Conservation (phyloP, 257 asterid genomes). For the Solanum tacnaense region DNA sequence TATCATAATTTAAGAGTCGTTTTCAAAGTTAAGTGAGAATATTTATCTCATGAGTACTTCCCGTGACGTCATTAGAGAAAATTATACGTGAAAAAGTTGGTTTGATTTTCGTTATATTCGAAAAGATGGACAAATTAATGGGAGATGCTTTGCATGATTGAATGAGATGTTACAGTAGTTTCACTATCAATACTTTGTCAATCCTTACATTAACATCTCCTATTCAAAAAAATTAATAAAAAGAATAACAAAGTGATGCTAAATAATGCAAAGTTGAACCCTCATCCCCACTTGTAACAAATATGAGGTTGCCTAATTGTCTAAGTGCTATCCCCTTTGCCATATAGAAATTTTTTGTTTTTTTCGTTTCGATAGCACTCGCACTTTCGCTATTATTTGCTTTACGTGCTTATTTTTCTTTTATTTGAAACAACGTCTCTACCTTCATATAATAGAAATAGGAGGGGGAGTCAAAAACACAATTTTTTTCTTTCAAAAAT, state of each 20-base stretch:
- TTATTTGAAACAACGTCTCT: no score
- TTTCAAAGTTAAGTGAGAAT: not conserved
- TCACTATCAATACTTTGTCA: not conserved
- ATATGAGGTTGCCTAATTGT: not conserved
- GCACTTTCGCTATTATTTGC: not conserved
- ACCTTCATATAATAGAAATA: no score
- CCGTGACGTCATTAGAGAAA: not conserved
- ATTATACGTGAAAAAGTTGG: not conserved
- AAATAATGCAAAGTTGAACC: not conserved
- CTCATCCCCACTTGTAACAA: not conserved
- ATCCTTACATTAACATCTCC: not conserved
- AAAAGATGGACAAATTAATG: slow-evolving; percentile 1
- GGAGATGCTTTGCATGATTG: slow-evolving; percentile 7
- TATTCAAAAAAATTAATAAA: not conserved
- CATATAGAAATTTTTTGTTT: not conserved
- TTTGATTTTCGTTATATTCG: slow-evolving; percentile 1
- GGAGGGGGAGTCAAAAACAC: no score
- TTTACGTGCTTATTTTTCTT: not conserved
- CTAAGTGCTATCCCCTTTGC: not conserved
- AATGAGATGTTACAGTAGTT: slow-evolving; percentile 3
- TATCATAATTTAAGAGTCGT: not conserved
- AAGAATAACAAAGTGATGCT: not conserved
- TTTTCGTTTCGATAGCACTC: not conserved
- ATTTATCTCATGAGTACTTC: not conserved
- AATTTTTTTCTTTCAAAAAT: no score